Percentiles rank a stretch among this genome's conserved stretches.
These are phyloP conservation scores for Paratinospora sagittata DNA, from an alignment of 164 flowering plant genomes.

Conservation along the genomic window DNA sequence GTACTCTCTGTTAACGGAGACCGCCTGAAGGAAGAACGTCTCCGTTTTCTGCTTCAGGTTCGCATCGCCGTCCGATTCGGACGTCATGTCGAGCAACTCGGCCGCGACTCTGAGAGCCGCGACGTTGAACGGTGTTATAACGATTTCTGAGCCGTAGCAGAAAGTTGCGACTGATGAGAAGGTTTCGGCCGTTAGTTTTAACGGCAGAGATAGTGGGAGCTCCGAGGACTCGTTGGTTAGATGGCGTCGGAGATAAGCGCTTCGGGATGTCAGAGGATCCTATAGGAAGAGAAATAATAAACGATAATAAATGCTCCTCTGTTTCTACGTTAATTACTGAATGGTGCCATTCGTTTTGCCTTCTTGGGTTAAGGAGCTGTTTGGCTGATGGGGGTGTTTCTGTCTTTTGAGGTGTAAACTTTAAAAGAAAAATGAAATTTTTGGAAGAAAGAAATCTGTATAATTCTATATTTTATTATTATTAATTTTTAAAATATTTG, in stretches of 20 bases:
- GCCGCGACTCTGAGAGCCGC: conserved; percentile 55
- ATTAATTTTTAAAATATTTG: too few species aligned
- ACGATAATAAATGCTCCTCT: conserved; percentile 15
- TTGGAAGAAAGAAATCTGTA: too few species aligned
- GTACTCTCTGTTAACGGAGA: conserved; percentile 39
- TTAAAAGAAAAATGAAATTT: too few species aligned
- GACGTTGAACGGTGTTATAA: conserved; percentile 63
- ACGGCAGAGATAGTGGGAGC: conserved; percentile 46
- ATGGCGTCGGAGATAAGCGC: conserved; percentile 54
- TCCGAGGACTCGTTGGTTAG: conserved; percentile 32
- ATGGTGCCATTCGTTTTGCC: neutral
- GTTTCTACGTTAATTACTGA: neutral
- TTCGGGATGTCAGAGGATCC: conserved; percentile 46
- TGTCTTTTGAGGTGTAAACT: too few species aligned
- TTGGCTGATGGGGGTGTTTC: too few species aligned
- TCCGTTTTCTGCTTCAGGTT: conserved; percentile 48
- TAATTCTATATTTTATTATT: too few species aligned
- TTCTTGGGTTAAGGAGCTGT: neutral
- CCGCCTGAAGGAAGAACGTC: conserved; percentile 40
- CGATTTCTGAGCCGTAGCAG: conserved; percentile 46
- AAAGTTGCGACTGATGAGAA: conserved; percentile 49
- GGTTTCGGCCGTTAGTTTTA: conserved; percentile 57
- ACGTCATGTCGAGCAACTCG: conserved; percentile 60
- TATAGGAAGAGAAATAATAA: conserved; percentile 14
- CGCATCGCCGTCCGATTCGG: conserved; percentile 21